phyloP scores from a whole-genome alignment of 2,329 filamentous ascomycete species.

The Fusarium setosum region DNA sequence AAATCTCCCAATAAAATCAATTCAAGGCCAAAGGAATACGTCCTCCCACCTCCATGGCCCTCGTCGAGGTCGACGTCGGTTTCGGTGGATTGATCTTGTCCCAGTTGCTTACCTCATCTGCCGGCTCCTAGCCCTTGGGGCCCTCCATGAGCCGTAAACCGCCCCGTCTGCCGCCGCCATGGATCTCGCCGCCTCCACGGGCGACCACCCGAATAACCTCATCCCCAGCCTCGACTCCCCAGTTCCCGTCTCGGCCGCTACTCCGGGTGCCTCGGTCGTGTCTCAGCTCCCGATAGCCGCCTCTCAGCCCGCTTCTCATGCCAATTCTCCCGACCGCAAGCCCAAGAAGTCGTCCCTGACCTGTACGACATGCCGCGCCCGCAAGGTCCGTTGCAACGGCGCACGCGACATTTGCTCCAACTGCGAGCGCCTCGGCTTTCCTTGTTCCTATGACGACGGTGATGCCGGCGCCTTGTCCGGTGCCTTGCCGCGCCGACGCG shows the following conservation, averaged over 20 bases:
- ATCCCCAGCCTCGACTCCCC: slow-evolving; percentile 42
- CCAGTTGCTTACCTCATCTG: slow-evolving; percentile 26
- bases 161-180: slow-evolving; percentile 35
- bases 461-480: slow-evolving; percentile 55
- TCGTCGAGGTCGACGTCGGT: slow-evolving; percentile 27
- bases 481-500: slow-evolving; percentile 63
- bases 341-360: slow-evolving; percentile 59
- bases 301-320: slow-evolving; percentile 39
- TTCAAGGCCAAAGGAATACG: slow-evolving; percentile 8
- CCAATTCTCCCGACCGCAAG: slow-evolving; percentile 48
- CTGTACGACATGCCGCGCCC: slow-evolving; percentile 65
- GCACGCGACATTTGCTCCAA: slow-evolving; percentile 65
- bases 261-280: slow-evolving; percentile 17
- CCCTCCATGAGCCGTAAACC: slow-evolving; percentile 40
- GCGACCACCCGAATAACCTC: slow-evolving; percentile 45
- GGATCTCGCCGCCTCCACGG: slow-evolving; percentile 42
- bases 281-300: slow-evolving; percentile 24
- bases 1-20: slow-evolving; percentile 17
- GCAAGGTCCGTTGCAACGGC: slow-evolving; percentile 70
- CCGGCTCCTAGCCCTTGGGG: slow-evolving; percentile 27
- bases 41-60: slow-evolving; percentile 19
- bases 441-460: slow-evolving; percentile 66
- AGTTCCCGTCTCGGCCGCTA: slow-evolving; percentile 12
- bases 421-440: slow-evolving; percentile 68
- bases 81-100: slow-evolving; percentile 32